Percentiles rank a stretch among this genome's conserved stretches.
phyloP scores from a whole-genome alignment of 345 rosid species.

The Boechera retrofracta region DNA sequence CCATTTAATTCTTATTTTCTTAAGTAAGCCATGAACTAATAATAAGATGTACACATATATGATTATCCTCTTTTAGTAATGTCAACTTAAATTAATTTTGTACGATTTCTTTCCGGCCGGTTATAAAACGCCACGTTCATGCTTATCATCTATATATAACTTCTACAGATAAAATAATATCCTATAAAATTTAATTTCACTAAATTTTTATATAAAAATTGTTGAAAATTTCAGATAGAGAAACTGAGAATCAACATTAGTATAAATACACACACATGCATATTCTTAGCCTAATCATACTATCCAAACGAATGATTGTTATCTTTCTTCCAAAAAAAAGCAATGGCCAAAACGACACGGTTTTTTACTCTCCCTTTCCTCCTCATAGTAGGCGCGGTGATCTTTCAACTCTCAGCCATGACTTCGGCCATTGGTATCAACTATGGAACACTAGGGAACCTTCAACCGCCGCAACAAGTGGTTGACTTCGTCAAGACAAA shows the following conservation, averaged over 20 bases:
- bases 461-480: conserved; percentile 64
- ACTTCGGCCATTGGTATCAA: conserved; percentile 62
- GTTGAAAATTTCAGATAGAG: neutral
- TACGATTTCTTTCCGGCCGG: conserved; percentile 2
- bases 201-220: neutral
- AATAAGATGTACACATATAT: neutral
- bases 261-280: conserved; percentile 11
- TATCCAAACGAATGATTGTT: neutral
- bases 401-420: conserved; percentile 51
- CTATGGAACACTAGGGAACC: conserved; percentile 73
- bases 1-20: neutral
- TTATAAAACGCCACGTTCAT: neutral
- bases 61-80: neutral
- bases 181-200: neutral
- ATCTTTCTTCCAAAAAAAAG: neutral
- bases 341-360: conserved; percentile 7
- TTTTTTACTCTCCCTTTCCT: conserved; percentile 15
- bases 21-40: neutral
- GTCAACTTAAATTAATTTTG: neutral
- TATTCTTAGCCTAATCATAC: neutral
- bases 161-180: neutral
- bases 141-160: neutral
- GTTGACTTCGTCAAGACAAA: conserved; percentile 65
- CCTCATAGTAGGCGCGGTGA: conserved; percentile 37
- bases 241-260: neutral